phyloP scores from a whole-genome alignment of 2,329 filamentous ascomycete genomes.

The Alternaria brassicicola region DNA sequence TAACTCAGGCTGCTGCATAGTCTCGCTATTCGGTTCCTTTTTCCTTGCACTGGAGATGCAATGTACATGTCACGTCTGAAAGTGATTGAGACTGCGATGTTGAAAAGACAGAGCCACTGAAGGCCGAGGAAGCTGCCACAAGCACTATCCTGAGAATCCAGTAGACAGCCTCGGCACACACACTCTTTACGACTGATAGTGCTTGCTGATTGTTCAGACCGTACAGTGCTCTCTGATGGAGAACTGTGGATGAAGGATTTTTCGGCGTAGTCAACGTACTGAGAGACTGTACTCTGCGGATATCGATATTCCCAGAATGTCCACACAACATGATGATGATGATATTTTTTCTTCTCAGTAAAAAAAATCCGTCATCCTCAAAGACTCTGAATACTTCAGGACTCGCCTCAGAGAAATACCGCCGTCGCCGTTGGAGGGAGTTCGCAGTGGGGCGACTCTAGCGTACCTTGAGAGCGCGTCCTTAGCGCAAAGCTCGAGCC shows the following conservation, averaged over 20 bases:
- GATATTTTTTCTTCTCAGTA: not conserved
- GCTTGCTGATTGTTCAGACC: not conserved
- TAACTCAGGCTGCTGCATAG: not conserved
- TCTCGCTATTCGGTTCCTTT: not conserved
- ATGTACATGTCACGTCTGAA: not conserved
- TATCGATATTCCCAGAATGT: not conserved
- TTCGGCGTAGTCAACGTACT: not conserved
- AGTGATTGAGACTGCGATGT: not conserved
- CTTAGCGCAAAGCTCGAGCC: constrained; percentile 4
- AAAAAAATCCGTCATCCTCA: not conserved
- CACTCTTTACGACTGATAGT: not conserved
- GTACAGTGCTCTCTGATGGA: not conserved
- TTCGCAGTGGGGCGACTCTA: constrained; percentile 10
- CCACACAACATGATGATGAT: not conserved
- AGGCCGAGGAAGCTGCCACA: not conserved
- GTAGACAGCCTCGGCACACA: not conserved
- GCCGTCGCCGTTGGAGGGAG: constrained; percentile 3
- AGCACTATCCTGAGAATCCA: not conserved
- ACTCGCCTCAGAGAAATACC: not conserved
- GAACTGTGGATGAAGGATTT: too few relatives aligned
- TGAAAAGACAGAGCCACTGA: not conserved
- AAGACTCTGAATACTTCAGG: not conserved
- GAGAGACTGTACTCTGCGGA: not conserved
- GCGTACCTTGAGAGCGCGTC: constrained; percentile 7
- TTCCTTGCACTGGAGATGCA: not conserved